Evolutionary conservation across 2,329 filamentous ascomycete species (phyloP).

Genomic region (Cercospora beticola): DNA sequence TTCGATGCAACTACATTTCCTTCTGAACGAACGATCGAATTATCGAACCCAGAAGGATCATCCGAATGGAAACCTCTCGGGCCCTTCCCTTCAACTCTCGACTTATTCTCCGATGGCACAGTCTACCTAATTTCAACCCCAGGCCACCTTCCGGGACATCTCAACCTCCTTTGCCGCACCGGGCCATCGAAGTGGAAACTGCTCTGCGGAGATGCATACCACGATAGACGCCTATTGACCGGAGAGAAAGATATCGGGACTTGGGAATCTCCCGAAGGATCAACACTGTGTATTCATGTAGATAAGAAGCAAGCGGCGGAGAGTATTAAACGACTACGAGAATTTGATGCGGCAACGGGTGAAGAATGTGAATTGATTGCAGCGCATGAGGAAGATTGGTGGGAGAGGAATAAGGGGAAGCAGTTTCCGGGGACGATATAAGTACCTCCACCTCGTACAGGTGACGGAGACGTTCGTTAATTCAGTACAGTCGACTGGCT

Average conservation of each 20-base stretch:
- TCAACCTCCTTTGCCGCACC: conserved; percentile 51
- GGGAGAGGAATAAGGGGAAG: conserved; percentile 33
- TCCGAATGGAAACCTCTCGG: conserved; percentile 46
- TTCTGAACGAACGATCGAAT: conserved; percentile 43
- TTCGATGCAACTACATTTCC: conserved; percentile 50
- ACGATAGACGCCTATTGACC: conserved; percentile 52
- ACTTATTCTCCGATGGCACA: conserved; percentile 50
- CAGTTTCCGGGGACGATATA: conserved; percentile 34
- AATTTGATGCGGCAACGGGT: conserved; percentile 35
- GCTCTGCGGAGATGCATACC: conserved; percentile 56
- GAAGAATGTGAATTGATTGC: conserved; percentile 52
- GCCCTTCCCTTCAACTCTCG: conserved; percentile 48
- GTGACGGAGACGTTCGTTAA: too few species aligned
- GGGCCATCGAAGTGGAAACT: conserved; percentile 46
- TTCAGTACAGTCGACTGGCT: too few species aligned
- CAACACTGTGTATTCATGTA: conserved; percentile 52
- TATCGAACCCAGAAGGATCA: conserved; percentile 36
- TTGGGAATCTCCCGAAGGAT: conserved; percentile 50
- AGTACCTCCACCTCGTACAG: too few species aligned
- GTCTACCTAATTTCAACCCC: conserved; percentile 52
- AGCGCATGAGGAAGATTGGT: conserved; percentile 54
- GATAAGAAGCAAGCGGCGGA: conserved; percentile 48
- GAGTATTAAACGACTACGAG: conserved; percentile 45
- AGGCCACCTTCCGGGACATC: conserved; percentile 54
- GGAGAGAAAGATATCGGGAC: conserved; percentile 55